Evolutionary conservation across 2,329 filamentous ascomycete genomes (phyloP), one percentile per base, ranked within the genome.

Genomic region (Cadophora malorum): DNA sequence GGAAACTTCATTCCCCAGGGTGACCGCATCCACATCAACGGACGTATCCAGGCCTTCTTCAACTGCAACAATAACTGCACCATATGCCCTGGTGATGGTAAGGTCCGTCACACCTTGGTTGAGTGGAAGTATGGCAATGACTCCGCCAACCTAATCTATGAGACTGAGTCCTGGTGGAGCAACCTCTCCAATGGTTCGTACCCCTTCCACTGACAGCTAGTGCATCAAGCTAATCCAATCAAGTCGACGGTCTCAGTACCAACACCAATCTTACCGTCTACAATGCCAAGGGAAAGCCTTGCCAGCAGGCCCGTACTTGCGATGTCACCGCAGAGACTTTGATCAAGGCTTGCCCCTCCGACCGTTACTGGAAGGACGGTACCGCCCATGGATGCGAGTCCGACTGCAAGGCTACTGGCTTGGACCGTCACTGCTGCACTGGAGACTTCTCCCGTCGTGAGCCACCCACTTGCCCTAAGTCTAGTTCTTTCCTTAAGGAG

Each of bases 361-460:
- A 31, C 12, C 33, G 35, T 12, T 31, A 50, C 25, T 65, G 63
- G 63, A 8, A 52, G 19, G 53, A 49, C 8, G 25, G 25, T 19
- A 38, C n/a, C 14, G 12, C 23, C 14, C 25, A 38, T 38, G 63
- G 63, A 23, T 65, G 63, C 28, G 59, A 52, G 47, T 65, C 63
- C 4, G 63, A 65, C 10, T 65, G 63, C 55, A 65, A 60, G 41
- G 25, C 47, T 35, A 65, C 63, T 6, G 53, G 53, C 19, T 25
- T 35, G 58, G 31, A 60, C 9, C 23, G 38, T 19, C 53, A 65
- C 45, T 65, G 63, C 41, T 65, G 63, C 45, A 50, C 41, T 50
- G 63, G 56, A 4, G 63, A 45, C n/a, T 60, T 50, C 28, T 33
- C 28, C 14, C 31, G n/a, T 2, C 45, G 35, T n/a, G 53, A 52